Evolutionary conservation across 2,329 filamentous ascomycete genomes (phyloP).

Genomic region (Colletotrichum sp.): DNA sequence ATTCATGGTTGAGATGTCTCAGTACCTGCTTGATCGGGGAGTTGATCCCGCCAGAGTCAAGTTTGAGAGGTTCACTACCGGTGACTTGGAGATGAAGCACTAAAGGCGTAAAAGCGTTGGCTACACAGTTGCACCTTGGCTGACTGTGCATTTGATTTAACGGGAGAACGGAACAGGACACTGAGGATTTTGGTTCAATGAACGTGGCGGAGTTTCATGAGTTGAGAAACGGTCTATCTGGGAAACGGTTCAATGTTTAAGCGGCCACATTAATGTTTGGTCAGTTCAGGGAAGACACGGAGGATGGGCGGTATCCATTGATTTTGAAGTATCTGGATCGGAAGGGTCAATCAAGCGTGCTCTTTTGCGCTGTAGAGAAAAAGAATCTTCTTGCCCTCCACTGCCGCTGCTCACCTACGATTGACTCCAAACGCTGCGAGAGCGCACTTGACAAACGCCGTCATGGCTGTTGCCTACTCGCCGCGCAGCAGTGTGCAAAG

Average conservation of each 20-base stretch:
- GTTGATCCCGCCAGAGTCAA: slow-evolving; percentile 44
- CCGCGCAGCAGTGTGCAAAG: neutral
- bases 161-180: neutral
- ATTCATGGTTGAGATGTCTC: slow-evolving; percentile 58
- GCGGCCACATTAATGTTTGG: neutral
- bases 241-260: neutral
- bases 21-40: slow-evolving; percentile 45
- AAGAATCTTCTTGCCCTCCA: neutral
- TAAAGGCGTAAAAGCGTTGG: neutral
- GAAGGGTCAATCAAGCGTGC: neutral
- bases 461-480: neutral
- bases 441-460: neutral
- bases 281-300: neutral
- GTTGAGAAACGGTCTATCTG: neutral
- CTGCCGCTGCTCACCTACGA: neutral
- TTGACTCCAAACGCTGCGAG: neutral
- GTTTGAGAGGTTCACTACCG: slow-evolving; percentile 53
- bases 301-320: neutral
- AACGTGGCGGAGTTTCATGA: slow-evolving; percentile 1
- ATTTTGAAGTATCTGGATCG: neutral
- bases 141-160: neutral
- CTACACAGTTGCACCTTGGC: neutral
- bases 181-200: neutral
- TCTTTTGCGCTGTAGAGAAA: neutral
- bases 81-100: slow-evolving; percentile 40